Evolutionary conservation across 208 protist genomes (phyloP).

Genomic region (Crithidia brevicula): DNA sequence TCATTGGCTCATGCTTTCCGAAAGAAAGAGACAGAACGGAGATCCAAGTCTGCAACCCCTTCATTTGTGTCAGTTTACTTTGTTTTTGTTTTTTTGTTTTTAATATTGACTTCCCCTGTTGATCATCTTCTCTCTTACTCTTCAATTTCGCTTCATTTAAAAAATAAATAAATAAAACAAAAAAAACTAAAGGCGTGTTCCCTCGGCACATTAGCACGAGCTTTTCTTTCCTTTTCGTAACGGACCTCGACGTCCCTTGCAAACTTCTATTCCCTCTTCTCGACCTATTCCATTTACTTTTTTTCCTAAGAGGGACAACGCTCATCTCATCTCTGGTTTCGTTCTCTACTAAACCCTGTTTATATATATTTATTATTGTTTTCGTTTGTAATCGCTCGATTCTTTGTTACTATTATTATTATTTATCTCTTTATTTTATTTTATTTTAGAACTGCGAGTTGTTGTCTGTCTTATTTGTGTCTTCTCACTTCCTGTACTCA

Average conservation of each 20-base stretch:
- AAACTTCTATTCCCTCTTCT: background rate
- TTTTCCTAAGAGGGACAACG: background rate
- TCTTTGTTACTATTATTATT: background rate
- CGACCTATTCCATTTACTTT: constrained; percentile 2
- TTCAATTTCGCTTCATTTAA: background rate
- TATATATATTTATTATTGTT: constrained; percentile 2
- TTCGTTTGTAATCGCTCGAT: background rate
- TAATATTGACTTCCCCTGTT: too few relatives aligned
- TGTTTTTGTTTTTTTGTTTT: background rate
- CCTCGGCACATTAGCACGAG: background rate
- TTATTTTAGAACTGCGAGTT: too few relatives aligned
- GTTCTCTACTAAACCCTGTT: constrained; percentile 10
- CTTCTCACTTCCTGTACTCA: background rate
- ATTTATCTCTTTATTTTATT: constrained; percentile 3
- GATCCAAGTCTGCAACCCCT: too few relatives aligned
- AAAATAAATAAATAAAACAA: too few relatives aligned
- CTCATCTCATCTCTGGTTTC: background rate
- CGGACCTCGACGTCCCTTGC: too few relatives aligned
- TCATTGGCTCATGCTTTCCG: too few relatives aligned
- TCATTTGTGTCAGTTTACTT: background rate
- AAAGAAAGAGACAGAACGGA: too few relatives aligned
- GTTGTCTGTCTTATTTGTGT: background rate
- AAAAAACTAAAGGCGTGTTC: background rate
- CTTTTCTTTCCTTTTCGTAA: background rate
- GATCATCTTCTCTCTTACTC: background rate